Conservation (phyloP, 1,284 basidiomycete genomes). For the Marasmius oreades region DNA sequence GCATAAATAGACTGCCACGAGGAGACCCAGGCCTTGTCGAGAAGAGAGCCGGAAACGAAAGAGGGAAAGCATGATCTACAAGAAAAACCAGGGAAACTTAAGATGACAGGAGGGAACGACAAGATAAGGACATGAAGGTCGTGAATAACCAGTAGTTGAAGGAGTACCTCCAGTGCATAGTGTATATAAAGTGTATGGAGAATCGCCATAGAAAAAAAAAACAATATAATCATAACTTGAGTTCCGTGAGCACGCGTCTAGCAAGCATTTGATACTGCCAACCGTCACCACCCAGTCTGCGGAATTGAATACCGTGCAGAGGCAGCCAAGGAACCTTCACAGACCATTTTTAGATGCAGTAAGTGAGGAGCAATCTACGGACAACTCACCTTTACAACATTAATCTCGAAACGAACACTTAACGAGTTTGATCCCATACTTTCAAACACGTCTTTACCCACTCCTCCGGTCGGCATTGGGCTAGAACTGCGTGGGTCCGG, state of each 20-base stretch:
- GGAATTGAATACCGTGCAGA: slow-evolving; percentile 94
- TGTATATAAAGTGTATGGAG: slow-evolving; percentile 6
- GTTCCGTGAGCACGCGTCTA: slow-evolving; percentile 87
- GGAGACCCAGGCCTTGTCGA: background rate
- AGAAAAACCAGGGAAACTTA: background rate
- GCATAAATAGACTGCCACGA: slow-evolving; percentile 3
- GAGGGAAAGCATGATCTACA: slow-evolving; percentile 1
- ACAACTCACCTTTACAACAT: slow-evolving; percentile 82
- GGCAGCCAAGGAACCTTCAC: slow-evolving; percentile 88
- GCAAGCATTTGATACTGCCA: slow-evolving; percentile 99
- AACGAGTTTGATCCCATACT: slow-evolving; percentile 70
- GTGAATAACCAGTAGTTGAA: slow-evolving; percentile 2
- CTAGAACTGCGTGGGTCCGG: slow-evolving; percentile 33
- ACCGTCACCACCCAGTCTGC: slow-evolving; percentile 87
- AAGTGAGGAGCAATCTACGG: slow-evolving; percentile 4
- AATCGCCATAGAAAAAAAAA: slow-evolving; percentile 9
- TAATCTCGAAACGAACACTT: slow-evolving; percentile 91
- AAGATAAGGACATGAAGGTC: background rate
- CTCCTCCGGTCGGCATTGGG: slow-evolving; percentile 58
- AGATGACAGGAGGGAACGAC: background rate
- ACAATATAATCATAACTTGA: slow-evolving; percentile 69
- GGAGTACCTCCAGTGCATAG: slow-evolving; percentile 12
- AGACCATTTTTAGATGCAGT: slow-evolving; percentile 2
- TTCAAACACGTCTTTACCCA: slow-evolving; percentile 70
- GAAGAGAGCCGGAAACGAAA: background rate